Evolutionary conservation across 2,329 filamentous ascomycete genomes (phyloP).

Genomic region (Exophiala aquamarina): DNA sequence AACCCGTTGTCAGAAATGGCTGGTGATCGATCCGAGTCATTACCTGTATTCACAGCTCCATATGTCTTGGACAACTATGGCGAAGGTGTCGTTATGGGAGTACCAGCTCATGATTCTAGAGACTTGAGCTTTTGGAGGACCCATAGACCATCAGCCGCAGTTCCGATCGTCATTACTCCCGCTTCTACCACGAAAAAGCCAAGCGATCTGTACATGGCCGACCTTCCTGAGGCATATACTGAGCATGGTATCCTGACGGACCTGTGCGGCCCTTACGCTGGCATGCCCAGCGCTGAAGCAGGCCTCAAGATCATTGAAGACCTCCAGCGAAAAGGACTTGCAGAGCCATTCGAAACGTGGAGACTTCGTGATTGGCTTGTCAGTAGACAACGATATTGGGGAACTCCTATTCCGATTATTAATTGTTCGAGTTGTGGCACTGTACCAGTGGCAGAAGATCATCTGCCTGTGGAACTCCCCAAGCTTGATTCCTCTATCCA

Average conservation of each 20-base stretch:
- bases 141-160: constrained; percentile 61
- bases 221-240: constrained; percentile 55
- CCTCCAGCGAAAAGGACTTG: constrained; percentile 54
- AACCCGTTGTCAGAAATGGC: constrained; percentile 64
- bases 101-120: constrained; percentile 78
- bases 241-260: constrained; percentile 68
- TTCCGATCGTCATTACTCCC: constrained; percentile 61
- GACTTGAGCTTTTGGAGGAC: constrained; percentile 77
- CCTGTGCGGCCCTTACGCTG: constrained; percentile 64
- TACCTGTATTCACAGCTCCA: constrained; percentile 78
- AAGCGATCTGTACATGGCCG: constrained; percentile 30
- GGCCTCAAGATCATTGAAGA: constrained; percentile 59
- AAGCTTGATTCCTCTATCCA: constrained; percentile 64
- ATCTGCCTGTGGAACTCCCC: constrained; percentile 76
- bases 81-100: constrained; percentile 87
- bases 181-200: constrained; percentile 35
- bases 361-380: constrained; percentile 85
- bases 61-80: constrained; percentile 86
- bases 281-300: constrained; percentile 63
- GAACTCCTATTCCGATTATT: constrained; percentile 83
- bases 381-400: constrained; percentile 91
- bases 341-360: constrained; percentile 69
- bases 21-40: constrained; percentile 49
- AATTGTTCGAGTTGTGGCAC: constrained; percentile 76
- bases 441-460: constrained; percentile 72